Conservation (phyloP, 1,284 basidiomycete species). For the Prillingera fragicola region DNA sequence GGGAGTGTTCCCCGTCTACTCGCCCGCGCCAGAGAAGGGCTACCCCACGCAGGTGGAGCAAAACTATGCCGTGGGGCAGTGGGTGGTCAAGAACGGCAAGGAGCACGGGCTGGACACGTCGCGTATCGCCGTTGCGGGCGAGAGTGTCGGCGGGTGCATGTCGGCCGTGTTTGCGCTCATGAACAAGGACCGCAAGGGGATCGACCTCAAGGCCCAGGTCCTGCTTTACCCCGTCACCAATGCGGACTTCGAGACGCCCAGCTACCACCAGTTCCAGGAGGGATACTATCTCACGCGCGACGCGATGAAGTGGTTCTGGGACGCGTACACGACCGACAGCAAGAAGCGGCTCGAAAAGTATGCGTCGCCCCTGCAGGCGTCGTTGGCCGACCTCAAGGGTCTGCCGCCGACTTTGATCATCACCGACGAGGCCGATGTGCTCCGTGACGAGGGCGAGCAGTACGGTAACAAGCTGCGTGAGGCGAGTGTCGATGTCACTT, state of each 20-base stretch:
- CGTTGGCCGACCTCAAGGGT: conserved; percentile 2
- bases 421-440: conserved; percentile 15
- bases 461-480: conserved; percentile 13
- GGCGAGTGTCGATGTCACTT: conserved; percentile 10
- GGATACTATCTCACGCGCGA: conserved; percentile 15
- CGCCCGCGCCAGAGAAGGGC: conserved; percentile 8
- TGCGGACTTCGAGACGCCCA: conserved; percentile 12
- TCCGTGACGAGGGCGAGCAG: conserved; percentile 15
- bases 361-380: conserved; percentile 7
- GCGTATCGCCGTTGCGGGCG: conserved; percentile 11
- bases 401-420: conserved; percentile 17
- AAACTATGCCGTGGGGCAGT: conserved; percentile 10
- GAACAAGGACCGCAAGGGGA: conserved; percentile 5
- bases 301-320: conserved; percentile 22
- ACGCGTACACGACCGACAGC: conserved; percentile 10
- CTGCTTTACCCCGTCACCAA: conserved; percentile 15
- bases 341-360: conserved; percentile 3
- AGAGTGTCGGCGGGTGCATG: conserved; percentile 16
- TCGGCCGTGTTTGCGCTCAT: conserved; percentile 11
- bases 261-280: conserved; percentile 12
- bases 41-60: conserved; percentile 15
- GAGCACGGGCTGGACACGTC: conserved; percentile 7
- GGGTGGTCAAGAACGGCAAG: conserved; percentile 11
- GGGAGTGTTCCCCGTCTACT: conserved; percentile 16
- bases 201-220: conserved; percentile 4